Base-by-base conservation (phyloP, 2,329 filamentous ascomycete species). In the Fusarium hostae region DNA sequence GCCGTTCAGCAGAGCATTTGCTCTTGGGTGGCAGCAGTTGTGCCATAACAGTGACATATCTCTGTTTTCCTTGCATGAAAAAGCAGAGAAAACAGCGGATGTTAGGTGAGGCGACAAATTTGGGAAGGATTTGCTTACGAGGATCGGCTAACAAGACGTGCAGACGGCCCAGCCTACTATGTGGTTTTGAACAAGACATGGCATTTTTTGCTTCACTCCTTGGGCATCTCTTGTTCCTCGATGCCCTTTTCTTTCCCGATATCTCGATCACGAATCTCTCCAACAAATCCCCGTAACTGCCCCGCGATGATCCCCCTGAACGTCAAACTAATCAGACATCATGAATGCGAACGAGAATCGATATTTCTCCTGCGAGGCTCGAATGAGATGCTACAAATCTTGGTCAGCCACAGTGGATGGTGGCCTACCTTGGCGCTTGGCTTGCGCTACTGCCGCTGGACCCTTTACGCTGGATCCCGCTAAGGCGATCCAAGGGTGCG, bases 291-390 rank as follows among this genome's bases (percentile, higher is more conserved):
- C 52, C 18, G 26, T 18, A 28, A 26, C 51, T 59, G 58, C 59
- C 55, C 58, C 54, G 24, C 35, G 66, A 43, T 60, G 70, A 71
- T 62, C 56, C 70, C 70, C 66, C 66, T 73, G 56, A 73, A 59
- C 16, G 28, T 67, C 34, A 52, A 50, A 30, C 52, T 48, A 28
- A 35, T 37, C 37, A 41, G 32, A 28, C 43, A 63, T 73, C 70
- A 58, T 48, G 58, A 68, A 58, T 41, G 39, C 40, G 40, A 30
- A 15, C 39, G 11, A 54, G 28, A 70, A 66, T 70, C 69, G 50
- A 59, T 20, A 22, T 26, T 45, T 30, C 34, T 22, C n/a, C 40
- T 35, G 7, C 30, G 26, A 55, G 61, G 20, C 41, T 52, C 50
- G 66, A 66, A 62, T 48, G 35, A 72, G 60, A 62, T 26, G 41